Percentiles rank a stretch among this genome's conserved stretches.
Conservation (phyloP, 2,329 filamentous ascomycete species). For the Aureobasidium sp. region DNA sequence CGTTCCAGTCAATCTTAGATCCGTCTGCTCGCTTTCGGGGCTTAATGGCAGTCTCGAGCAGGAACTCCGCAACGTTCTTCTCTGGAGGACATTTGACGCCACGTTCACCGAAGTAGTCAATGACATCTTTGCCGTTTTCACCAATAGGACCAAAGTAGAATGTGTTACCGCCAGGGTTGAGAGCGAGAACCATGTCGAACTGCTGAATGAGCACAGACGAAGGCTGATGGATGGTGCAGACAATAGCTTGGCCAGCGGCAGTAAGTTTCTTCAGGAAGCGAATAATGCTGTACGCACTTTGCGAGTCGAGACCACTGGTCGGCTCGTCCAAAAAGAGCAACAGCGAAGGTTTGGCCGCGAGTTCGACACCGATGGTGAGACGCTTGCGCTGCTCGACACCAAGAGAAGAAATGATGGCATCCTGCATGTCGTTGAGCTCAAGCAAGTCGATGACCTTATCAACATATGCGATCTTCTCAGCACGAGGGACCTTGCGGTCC, state of each 20-base stretch:
- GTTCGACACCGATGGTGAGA: conserved; percentile 64
- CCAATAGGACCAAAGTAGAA: conserved; percentile 69
- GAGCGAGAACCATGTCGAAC: conserved; percentile 64
- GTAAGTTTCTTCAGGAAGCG: conserved; percentile 61
- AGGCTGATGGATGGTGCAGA: conserved; percentile 68
- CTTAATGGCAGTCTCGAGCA: conserved; percentile 57
- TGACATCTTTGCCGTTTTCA: conserved; percentile 55
- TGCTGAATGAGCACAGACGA: conserved; percentile 61
- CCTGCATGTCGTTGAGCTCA: conserved; percentile 57
- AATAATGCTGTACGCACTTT: conserved; percentile 60
- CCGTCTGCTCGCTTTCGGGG: conserved; percentile 45
- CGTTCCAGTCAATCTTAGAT: conserved; percentile 60
- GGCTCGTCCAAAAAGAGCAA: conserved; percentile 66
- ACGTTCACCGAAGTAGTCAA: conserved; percentile 59
- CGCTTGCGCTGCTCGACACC: conserved; percentile 64
- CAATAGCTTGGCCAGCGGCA: conserved; percentile 58
- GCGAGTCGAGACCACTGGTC: conserved; percentile 61
- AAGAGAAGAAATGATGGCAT: conserved; percentile 56
- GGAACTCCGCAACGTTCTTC: conserved; percentile 60
- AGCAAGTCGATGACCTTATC: conserved; percentile 58
- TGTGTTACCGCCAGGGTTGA: conserved; percentile 60
- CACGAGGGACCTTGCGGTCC: conserved; percentile 42
- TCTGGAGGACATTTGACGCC: conserved; percentile 58
- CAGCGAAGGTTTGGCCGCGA: conserved; percentile 60
- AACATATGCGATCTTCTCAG: conserved; percentile 60